Conservation (phyloP, 768 basidiomycete species). For the Tricholoma flavovirens region DNA sequence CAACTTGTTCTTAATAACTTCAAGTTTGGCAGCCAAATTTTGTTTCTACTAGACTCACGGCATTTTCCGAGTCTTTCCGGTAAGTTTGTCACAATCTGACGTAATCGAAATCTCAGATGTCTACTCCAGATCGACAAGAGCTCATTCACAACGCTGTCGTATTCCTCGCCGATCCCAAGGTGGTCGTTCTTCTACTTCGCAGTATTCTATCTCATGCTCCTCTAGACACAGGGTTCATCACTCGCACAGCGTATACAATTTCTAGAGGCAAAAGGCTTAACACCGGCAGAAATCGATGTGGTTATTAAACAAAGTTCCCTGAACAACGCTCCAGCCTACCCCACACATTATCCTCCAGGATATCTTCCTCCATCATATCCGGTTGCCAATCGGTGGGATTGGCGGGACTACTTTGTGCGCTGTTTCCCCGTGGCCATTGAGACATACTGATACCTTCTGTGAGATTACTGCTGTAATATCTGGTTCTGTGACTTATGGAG, state of each 20-base stretch:
- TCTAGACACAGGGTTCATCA: slow-evolving; percentile 69
- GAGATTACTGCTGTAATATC: slow-evolving; percentile 93
- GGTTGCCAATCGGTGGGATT: slow-evolving; percentile 68
- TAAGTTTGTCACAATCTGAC: slow-evolving; percentile 1
- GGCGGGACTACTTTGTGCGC: slow-evolving; percentile 95
- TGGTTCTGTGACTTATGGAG: slow-evolving; percentile 77
- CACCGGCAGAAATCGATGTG: slow-evolving; percentile 75
- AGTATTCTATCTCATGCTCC: slow-evolving; percentile 6
- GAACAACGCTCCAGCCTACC: slow-evolving; percentile 15
- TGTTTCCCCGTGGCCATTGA: slow-evolving; percentile 7
- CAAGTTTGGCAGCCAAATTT: slow-evolving; percentile 17
- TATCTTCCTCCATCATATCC: slow-evolving; percentile 40
- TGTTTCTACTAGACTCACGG: slow-evolving; percentile 13
- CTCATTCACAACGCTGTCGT: slow-evolving; percentile 76
- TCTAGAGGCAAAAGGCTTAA: slow-evolving; percentile 92
- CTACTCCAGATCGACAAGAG: slow-evolving; percentile 57
- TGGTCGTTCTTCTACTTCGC: slow-evolving; percentile 15
- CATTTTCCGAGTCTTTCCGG: slow-evolving; percentile 18
- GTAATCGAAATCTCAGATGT: too few relatives aligned
- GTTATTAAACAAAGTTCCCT: slow-evolving; percentile 62
- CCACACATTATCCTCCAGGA: slow-evolving; percentile 30
- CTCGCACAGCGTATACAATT: slow-evolving; percentile 86
- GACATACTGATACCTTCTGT: slow-evolving; percentile 19
- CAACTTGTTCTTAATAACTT: slow-evolving; percentile 5
- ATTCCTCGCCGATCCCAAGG: slow-evolving; percentile 84